Evolutionary conservation across 805 yeast genomes (phyloP), one percentile per base, ranked within the genome.

Genomic region (Lipomyces yamanashiensis): DNA sequence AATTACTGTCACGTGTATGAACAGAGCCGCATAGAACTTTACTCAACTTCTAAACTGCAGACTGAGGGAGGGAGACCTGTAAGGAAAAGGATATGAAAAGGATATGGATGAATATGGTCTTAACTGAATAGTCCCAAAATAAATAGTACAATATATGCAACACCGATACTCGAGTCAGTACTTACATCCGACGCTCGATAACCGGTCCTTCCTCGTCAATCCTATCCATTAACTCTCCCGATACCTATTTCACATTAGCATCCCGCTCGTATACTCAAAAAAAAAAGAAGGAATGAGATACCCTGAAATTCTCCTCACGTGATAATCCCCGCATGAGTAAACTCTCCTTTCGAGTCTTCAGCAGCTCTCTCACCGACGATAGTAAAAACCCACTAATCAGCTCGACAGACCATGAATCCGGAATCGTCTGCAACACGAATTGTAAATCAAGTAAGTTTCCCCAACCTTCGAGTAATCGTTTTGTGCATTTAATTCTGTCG

Each of bases 381-480:
- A 62, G 62, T 44, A 73, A 50, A 57, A 66, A 75, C 21, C 69
- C 73, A 28, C 66, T 66, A 34, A 75, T 59, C 33, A 68, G 58
- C 58, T 73, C 75, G 40, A 75, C 67, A 5, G 78, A 71, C 78
- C 78, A 75, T 10, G 63, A 37, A 17, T 67, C 70, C 5, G 78
- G 76, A 36, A 72, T 65, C 40, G 67, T 63, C 28, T 64, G 63
- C 37, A 75, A 64, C 6, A 64, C 76, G 45, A 69, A 60, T 48
- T 67, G 68, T 45, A 73, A 58, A 52, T 74, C 77, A 4, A 75
- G 65, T 13, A 58, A 34, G n/a, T 40, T 58, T 15, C 76, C 76
- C 64, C 69, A 72, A 8, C 70, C 66, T 33, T 73, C 74, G 36
- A 75, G 68, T 41, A 75, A 57, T 34, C 68, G 56, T n/a, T 70